A percentile compares a stretch with the other conserved stretches of the same genome.
Evolutionary conservation across 2,329 filamentous ascomycete genomes (phyloP).

Genomic region (Mycosphaerella sp.): DNA sequence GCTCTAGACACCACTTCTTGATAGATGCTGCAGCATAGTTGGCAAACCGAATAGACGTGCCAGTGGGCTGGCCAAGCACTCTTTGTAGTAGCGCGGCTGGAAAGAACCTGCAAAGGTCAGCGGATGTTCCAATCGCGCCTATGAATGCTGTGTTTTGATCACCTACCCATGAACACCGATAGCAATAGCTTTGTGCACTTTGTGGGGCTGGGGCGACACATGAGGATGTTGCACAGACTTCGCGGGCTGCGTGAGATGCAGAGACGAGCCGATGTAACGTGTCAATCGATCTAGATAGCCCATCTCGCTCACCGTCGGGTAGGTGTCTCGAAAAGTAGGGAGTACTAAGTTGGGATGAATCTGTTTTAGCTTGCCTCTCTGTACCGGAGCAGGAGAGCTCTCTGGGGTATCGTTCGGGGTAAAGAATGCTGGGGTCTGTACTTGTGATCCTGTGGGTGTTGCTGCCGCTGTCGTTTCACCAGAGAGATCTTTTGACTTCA

Average conservation of each 20-base stretch:
- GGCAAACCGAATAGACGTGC: constrained; percentile 89
- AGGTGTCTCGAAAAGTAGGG: constrained; percentile 64
- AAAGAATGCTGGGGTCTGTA: constrained; percentile 19
- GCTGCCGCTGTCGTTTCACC: constrained; percentile 20
- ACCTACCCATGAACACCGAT: constrained; percentile 77
- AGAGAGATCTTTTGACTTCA: constrained; percentile 21
- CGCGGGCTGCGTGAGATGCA: constrained; percentile 38
- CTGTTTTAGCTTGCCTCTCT: constrained; percentile 25
- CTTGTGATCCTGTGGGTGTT: constrained; percentile 20
- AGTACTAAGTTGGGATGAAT: constrained; percentile 57
- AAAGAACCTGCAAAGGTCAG: constrained; percentile 51
- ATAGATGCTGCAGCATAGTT: constrained; percentile 81
- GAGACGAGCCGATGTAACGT: constrained; percentile 34
- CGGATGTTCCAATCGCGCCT: too few relatives aligned
- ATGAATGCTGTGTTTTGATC: too few relatives aligned
- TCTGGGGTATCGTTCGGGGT: constrained; percentile 26
- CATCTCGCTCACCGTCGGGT: constrained; percentile 44
- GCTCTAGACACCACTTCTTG: constrained; percentile 68
- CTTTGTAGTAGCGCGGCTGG: constrained; percentile 80
- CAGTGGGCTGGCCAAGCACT: constrained; percentile 89
- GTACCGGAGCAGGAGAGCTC: constrained; percentile 23
- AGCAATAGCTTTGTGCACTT: constrained; percentile 76
- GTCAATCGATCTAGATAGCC: constrained; percentile 39
- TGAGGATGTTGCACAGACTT: constrained; percentile 61
- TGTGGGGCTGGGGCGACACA: constrained; percentile 58